Conservation (phyloP, 2,329 filamentous ascomycete species). For the Cercospora brassicicola region DNA sequence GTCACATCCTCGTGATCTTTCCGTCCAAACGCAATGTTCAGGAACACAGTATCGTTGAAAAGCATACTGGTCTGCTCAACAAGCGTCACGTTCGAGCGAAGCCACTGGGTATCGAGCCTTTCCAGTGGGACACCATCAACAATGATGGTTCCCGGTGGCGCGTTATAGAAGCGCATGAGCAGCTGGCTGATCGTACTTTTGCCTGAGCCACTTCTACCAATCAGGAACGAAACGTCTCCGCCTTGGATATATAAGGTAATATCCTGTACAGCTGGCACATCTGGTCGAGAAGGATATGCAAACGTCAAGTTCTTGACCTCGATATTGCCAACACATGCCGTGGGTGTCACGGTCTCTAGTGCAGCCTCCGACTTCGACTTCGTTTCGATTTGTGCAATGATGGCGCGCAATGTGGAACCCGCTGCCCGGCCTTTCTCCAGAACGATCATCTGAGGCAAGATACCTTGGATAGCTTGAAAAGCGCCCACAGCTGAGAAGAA, state of each 20-base stretch:
- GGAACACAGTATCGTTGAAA: conserved; percentile 76
- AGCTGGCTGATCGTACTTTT: conserved; percentile 87
- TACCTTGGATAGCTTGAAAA: conserved; percentile 70
- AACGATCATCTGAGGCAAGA: conserved; percentile 74
- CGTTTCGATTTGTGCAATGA: conserved; percentile 43
- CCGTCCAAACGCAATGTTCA: conserved; percentile 75
- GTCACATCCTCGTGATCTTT: conserved; percentile 51
- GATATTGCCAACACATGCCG: conserved; percentile 64
- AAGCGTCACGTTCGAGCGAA: conserved; percentile 74
- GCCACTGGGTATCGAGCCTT: conserved; percentile 67
- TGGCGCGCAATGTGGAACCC: conserved; percentile 59
- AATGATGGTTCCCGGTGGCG: conserved; percentile 63
- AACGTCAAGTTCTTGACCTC: conserved; percentile 61
- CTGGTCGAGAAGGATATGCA: conserved; percentile 71
- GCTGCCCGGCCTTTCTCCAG: conserved; percentile 78
- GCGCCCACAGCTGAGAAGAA: conserved; percentile 81
- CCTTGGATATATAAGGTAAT: conserved; percentile 69
- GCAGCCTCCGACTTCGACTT: conserved; percentile 21
- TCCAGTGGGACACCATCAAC: conserved; percentile 66
- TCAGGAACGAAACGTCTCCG: conserved; percentile 73
- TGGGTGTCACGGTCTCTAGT: conserved; percentile 30
- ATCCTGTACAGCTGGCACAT: conserved; percentile 59
- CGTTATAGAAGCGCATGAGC: conserved; percentile 73
- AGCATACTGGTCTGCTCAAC: conserved; percentile 80
- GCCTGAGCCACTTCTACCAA: conserved; percentile 84